Base-by-base conservation (phyloP, 306 rosid species). In the Cicer pinnatifidum region DNA sequence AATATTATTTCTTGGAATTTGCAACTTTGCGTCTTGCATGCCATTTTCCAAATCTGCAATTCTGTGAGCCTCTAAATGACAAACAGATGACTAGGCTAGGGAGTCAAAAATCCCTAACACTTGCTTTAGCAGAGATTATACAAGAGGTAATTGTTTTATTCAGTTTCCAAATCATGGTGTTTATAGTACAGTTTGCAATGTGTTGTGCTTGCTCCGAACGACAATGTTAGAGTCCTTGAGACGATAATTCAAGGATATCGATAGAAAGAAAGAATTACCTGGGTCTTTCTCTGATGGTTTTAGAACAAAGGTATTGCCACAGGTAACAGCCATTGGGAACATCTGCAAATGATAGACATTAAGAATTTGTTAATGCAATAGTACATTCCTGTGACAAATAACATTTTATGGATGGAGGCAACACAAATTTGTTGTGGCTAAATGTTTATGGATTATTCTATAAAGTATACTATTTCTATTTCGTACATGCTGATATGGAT, bases 211-310 rank as follows among this genome's bases (percentile, higher is more conserved):
- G 59, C 70, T 48, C 41, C 15, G 6, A 39, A 57, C 16, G 47
- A 33, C 9, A 10, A 45, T 51, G 41, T 15, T 10, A 28, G 47
- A 65, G 13, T 66, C 56, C 1, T 23, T 61, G 17, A 80, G 54
- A 35, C 38, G 45, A 45, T 62, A 78, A 46, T 56, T 50, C 73
- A 40, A 67, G 63, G 75, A 64, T 35, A 67, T 37, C 12, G 20
- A 71, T 58, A 68, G 8, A 82, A 76, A 83, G 43, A 28, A 52
- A 78, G 35, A 9, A 39, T 85, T 67, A 94, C 98, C 98, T 82
- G 96, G 97, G 76, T 91, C 98, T 81, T 91, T 94, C 84, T 94
- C 98, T 43, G 96, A 94, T 75, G 98, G 96, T 88, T 94, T 94
- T 61, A 94, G 82, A 70, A 94, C 75, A 81, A 77, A 94, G 78